Evolutionary conservation across 2,329 filamentous ascomycete species (phyloP), one percentile per base, ranked within the genome.

Genomic region (Paecilomyces sp.): DNA sequence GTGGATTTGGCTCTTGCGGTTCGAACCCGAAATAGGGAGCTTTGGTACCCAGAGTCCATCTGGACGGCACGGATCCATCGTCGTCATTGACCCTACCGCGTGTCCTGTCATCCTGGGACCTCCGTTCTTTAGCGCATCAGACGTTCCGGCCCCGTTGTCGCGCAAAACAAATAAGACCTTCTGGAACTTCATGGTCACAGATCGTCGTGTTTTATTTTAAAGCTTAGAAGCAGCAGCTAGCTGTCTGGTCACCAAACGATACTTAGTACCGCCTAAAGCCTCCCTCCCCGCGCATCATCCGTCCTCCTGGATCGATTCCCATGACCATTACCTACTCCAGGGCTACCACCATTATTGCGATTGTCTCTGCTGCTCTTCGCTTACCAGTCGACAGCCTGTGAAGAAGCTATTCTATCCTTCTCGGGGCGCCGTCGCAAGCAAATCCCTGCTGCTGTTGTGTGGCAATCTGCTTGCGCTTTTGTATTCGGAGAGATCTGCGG

Each of bases 81-180:
- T 54, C 52, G 55, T 57, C 55, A 57, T 57, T 47, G 33, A 18
- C 34, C 28, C 36, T 57, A n/a, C 33, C n/a, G 24, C 22, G 52
- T 28, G 24, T 54, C 52, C 30, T 47, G 15, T 47, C 36, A 47
- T 47, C 41, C 41, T 47, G 41, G 41, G 15, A 9, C 4, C 18
- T 15, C 18, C 15, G n/a, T 18, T 7, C 7, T 5, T 47, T 47
- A 47, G 41, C 15, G 41, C 41, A 47, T 47, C 13, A 47, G 41
- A 15, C 41, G 41, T 47, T 47, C 41, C 41, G 41, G 41, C 41
- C 7, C 36, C 36, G 36, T 47, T 15, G 36, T 47, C 7, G 41
- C 41, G 41, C 41, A 47, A 47, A 47, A 47, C 41, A 47, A 15
- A 47, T 47, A 47, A 47, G 41, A 47, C n/a, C 41, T 47, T 47